Evolutionary conservation across 345 rosid genomes (phyloP).

Genomic region (Eucalyptus marginata): DNA sequence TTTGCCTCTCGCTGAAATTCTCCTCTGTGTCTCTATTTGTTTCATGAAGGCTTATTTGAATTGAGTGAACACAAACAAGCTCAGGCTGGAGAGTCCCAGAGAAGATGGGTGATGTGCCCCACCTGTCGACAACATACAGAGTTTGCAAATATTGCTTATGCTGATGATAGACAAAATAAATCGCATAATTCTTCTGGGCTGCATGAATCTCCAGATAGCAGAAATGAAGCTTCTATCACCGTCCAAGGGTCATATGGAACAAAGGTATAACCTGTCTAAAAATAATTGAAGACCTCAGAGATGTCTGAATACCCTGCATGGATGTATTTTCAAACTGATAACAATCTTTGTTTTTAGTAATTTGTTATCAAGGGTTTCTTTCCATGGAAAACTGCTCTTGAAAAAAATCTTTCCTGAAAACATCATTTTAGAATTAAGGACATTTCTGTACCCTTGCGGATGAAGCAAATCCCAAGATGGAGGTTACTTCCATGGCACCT

Average conservation of each 20-base stretch:
- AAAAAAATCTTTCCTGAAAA: neutral
- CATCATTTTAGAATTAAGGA: neutral
- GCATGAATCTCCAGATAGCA: slow-evolving; percentile 29
- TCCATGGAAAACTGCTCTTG: neutral
- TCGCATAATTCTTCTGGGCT: slow-evolving; percentile 4
- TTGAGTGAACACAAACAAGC: slow-evolving; percentile 53
- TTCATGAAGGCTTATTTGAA: slow-evolving; percentile 55
- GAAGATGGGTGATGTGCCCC: slow-evolving; percentile 90
- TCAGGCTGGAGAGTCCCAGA: slow-evolving; percentile 26
- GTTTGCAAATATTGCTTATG: slow-evolving; percentile 70
- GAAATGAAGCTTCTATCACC: slow-evolving; percentile 38
- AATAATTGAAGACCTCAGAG: neutral
- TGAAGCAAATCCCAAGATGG: neutral
- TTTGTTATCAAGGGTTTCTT: neutral
- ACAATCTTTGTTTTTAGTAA: neutral
- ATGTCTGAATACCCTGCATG: neutral
- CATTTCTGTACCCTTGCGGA: neutral
- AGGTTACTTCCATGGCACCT: neutral
- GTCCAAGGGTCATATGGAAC: slow-evolving; percentile 98
- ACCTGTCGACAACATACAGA: slow-evolving; percentile 88
- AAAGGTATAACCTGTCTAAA: slow-evolving; percentile 35
- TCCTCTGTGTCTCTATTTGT: neutral
- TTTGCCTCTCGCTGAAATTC: neutral
- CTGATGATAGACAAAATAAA: slow-evolving; percentile 47
- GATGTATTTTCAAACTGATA: neutral